Base-by-base conservation (phyloP, 1,284 basidiomycete genomes). In the Veloporphyrellus conicus region DNA sequence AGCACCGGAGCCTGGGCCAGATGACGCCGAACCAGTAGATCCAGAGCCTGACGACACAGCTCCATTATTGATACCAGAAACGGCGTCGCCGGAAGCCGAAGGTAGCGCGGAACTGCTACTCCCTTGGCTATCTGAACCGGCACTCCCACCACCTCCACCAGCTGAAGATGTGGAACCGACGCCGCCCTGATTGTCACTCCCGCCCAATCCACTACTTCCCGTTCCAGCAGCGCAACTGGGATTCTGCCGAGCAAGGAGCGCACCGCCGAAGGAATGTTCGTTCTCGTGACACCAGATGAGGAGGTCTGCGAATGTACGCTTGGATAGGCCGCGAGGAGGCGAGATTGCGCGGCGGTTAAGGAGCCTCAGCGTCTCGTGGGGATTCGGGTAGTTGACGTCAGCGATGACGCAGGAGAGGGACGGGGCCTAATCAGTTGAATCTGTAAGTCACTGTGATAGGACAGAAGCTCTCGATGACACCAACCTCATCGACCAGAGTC, bases 221-320 rank as follows among this genome's bases (percentile, higher is more conserved):
- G 23, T 8, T 25, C 5, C 8, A 25, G 23, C 34, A 15, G 60
- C 19, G 36, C 60, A 62, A 14, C n/a, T 54, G 6, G 62, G 31
- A 10, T 46, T 47, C 22, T 67, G 59, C 28, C 61, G 64, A 49
- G 63, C 47, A 15, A 59, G 60, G 12, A 62, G 50, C 2, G 33
- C 36, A 14, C 57, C 38, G 19, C 39, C 18, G 11, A 42, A 41
- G 6, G 52, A 41, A 20, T 48, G 58, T 0, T 43, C 46, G 18
- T 52, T 14, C 25, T 62, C 47, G 19, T 64, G 58, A 22, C 63
- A 63, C 61, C 64, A 63, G 20, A 57, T 4, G 42, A 67, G 64
- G 44, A 62, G 64, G 20, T 67, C 61, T 16, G 45, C 40, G 19
- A 63, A 63, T 1, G 52, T 52, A 2, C 47, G 57, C 41, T 45